A percentile compares a stretch with the other conserved stretches of the same genome.
phyloP scores from a whole-genome alignment of 2,329 filamentous ascomycete genomes.

The Beauveria bassiana region DNA sequence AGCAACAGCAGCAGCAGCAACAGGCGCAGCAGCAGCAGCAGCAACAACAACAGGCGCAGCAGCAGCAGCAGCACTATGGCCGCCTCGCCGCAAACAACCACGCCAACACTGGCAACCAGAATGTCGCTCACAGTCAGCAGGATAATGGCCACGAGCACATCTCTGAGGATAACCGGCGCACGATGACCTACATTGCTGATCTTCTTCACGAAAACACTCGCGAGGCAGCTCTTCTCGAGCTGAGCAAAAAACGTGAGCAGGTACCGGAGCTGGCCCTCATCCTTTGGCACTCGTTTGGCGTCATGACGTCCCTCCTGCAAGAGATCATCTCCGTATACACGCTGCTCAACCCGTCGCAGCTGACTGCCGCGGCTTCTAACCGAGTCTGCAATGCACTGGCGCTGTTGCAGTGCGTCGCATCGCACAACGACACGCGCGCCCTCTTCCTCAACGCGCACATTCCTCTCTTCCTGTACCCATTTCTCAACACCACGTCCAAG shows the following conservation, averaged over 20 bases:
- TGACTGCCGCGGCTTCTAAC: conserved; percentile 96
- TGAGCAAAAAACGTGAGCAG: conserved; percentile 98
- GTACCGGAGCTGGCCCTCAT: conserved; percentile 94
- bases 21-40: conserved; percentile 46
- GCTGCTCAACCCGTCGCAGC: conserved; percentile 88
- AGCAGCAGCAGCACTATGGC: conserved; percentile 59
- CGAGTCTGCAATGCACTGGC: conserved; percentile 95
- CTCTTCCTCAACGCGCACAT: conserved; percentile 95
- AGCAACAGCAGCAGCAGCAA: conserved; percentile 22
- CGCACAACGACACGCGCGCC: conserved; percentile 90
- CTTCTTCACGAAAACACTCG: conserved; percentile 79
- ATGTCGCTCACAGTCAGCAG: conserved; percentile 37
- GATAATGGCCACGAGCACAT: conserved; percentile 57
- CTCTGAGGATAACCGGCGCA: conserved; percentile 84
- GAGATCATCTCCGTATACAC: conserved; percentile 99
- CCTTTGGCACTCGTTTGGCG: conserved; percentile 96
- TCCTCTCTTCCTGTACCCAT: conserved; percentile 93
- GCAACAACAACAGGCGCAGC: conserved; percentile 33
- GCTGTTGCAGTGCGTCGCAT: conserved; percentile 91
- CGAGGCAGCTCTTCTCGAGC: conserved; percentile 84
- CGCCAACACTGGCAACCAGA: conserved; percentile 38
- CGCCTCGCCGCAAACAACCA: conserved; percentile 59
- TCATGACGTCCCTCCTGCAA: conserved; percentile 95
- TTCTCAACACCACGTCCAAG: conserved; percentile 97
- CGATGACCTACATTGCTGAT: conserved; percentile 89